phyloP scores from a whole-genome alignment of 1,284 basidiomycete species.

The Rhodotorula sp. region DNA sequence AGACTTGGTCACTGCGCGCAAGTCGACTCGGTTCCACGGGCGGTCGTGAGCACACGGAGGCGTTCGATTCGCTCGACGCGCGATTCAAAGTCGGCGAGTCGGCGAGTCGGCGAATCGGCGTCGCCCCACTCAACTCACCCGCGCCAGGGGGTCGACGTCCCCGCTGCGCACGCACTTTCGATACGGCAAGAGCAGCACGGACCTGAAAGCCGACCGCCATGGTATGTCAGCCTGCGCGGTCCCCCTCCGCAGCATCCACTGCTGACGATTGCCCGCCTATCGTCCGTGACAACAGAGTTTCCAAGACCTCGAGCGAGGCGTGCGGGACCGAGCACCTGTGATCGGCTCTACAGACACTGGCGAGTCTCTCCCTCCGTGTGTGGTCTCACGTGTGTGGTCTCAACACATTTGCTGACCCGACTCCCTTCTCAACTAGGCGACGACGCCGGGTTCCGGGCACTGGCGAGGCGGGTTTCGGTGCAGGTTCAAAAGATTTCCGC shows the following conservation, averaged over 20 bases:
- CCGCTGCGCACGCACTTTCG: too few species aligned
- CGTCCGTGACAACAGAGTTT: slow-evolving; percentile 18
- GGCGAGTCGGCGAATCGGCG: too few species aligned
- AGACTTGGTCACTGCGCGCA: neutral
- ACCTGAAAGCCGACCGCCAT: neutral
- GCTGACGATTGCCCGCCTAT: neutral
- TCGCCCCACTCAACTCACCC: too few species aligned
- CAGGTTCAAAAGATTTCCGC: slow-evolving; percentile 99
- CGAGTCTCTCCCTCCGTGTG: slow-evolving; percentile 6
- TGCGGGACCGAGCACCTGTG: slow-evolving; percentile 26
- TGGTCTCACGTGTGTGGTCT: too few species aligned
- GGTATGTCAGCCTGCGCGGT: neutral
- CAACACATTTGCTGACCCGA: neutral
- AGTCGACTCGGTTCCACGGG: too few species aligned
- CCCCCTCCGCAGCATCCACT: neutral
- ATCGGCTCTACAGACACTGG: neutral
- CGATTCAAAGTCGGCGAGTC: too few species aligned
- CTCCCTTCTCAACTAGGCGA: slow-evolving; percentile 26
- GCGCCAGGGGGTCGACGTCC: too few species aligned
- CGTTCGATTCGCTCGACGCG: too few species aligned
- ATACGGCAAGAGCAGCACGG: too few species aligned
- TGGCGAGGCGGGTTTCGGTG: slow-evolving; percentile 83
- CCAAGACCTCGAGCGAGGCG: slow-evolving; percentile 39
- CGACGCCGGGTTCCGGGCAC: slow-evolving; percentile 59
- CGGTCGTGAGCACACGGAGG: too few species aligned